These are phyloP conservation scores for Vanrija sp. DNA, from an alignment of 1,284 basidiomycete species.

Conservation along the genomic window DNA sequence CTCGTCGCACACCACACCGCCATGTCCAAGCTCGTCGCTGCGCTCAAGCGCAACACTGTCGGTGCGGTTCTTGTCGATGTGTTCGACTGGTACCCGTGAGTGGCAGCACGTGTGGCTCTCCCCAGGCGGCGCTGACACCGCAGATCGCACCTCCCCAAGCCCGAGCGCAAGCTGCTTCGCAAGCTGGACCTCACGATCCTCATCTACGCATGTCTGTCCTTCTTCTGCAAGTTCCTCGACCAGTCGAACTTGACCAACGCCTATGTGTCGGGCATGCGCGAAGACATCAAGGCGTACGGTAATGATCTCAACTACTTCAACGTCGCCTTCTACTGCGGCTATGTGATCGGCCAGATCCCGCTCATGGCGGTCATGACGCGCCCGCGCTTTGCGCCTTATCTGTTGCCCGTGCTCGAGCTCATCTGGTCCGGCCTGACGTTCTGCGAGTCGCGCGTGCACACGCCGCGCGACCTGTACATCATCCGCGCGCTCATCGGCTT, in stretches of 20 bases:
- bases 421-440: slow-evolving; percentile 25
- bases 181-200: slow-evolving; percentile 27
- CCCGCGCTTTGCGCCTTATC: slow-evolving; percentile 22
- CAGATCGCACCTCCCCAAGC: slow-evolving; percentile 13
- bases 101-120: not conserved
- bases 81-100: slow-evolving; percentile 27
- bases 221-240: slow-evolving; percentile 20
- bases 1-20: not conserved
- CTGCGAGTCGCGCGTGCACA: slow-evolving; percentile 15
- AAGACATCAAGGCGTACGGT: slow-evolving; percentile 21
- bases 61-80: slow-evolving; percentile 18
- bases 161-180: slow-evolving; percentile 19
- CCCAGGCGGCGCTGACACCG: slow-evolving; percentile 5
- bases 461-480: slow-evolving; percentile 21
- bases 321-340: slow-evolving; percentile 6
- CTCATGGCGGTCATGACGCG: slow-evolving; percentile 24
- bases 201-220: slow-evolving; percentile 22
- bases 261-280: slow-evolving; percentile 22
- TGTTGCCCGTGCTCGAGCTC: slow-evolving; percentile 21
- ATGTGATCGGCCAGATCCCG: slow-evolving; percentile 33
- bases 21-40: slow-evolving; percentile 1
- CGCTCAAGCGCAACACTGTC: slow-evolving; percentile 4
- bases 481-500: slow-evolving; percentile 27
- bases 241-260: slow-evolving; percentile 28
- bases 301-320: slow-evolving; percentile 25